Percentiles rank a stretch among this genome's conserved stretches.
Evolutionary conservation across 2,329 filamentous ascomycete species (phyloP).

Genomic region (Allantophomopsis cytisporea): DNA sequence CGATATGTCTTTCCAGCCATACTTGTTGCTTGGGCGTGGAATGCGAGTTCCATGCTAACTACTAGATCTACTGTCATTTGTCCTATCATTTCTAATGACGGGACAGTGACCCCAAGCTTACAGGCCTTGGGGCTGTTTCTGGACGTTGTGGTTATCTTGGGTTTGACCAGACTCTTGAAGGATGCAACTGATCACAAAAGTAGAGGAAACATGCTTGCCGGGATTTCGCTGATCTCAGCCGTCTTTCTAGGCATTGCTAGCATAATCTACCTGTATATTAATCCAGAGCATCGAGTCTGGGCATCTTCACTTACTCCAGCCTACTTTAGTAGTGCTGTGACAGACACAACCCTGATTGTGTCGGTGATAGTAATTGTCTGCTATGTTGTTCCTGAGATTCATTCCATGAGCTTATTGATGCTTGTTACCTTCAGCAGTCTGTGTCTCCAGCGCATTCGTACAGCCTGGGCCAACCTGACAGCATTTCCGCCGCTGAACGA

Average conservation of each 20-base stretch:
- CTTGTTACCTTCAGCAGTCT: neutral
- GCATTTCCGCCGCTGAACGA: conserved; percentile 3
- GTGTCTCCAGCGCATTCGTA: conserved; percentile 1
- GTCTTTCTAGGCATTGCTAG: neutral
- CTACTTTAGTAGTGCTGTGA: neutral
- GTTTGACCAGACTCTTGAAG: neutral
- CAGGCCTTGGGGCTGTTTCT: conserved; percentile 2
- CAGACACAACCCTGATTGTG: neutral
- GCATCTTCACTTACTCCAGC: neutral
- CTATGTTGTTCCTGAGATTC: neutral
- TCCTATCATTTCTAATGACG: neutral
- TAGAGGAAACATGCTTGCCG: conserved; percentile 1
- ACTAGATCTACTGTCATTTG: conserved; percentile 1
- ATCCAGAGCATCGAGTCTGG: neutral
- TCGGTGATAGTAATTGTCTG: neutral
- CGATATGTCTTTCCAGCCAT: conserved; percentile 3
- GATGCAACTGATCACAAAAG: conserved; percentile 1
- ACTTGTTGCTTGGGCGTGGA: conserved; percentile 1
- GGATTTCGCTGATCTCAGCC: conserved; percentile 1
- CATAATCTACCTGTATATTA: neutral
- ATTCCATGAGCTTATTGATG: neutral
- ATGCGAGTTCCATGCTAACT: conserved; percentile 1
- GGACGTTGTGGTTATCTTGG: conserved; percentile 2
- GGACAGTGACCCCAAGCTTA: neutral
- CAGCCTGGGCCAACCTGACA: neutral